Percentiles rank a stretch among this genome's conserved stretches.
Evolutionary conservation across 1,284 basidiomycete genomes (phyloP).

Genomic region (Tilletia horrida): DNA sequence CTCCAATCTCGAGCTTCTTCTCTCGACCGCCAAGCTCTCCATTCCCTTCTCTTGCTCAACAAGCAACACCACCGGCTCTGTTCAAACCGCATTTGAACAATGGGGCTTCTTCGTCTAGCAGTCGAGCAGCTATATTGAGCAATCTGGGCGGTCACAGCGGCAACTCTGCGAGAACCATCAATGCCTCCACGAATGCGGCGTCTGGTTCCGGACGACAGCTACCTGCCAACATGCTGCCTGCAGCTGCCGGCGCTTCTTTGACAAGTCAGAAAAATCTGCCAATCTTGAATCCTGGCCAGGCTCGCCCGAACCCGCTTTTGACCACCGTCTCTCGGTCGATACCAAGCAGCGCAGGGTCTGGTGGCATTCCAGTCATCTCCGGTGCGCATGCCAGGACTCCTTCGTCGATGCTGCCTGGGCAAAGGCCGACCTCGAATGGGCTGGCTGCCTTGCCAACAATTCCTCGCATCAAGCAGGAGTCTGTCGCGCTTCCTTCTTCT

Average conservation of each 20-base stretch:
- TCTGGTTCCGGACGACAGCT: constrained; percentile 5
- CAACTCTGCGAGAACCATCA: too few relatives aligned
- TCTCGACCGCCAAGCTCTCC: background rate
- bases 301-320: background rate
- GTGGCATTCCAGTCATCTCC: constrained; percentile 3
- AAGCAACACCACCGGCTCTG: too few relatives aligned
- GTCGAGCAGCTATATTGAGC: too few relatives aligned
- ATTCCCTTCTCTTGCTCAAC: too few relatives aligned
- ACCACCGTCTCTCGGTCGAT: too few relatives aligned
- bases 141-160: background rate
- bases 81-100: too few relatives aligned
- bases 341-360: background rate
- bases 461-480: constrained; percentile 7
- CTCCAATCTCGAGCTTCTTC: constrained; percentile 11
- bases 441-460: background rate
- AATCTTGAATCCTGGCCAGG: background rate
- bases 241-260: background rate
- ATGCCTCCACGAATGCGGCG: background rate
- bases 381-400: constrained; percentile 1
- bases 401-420: background rate
- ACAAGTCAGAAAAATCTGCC: background rate
- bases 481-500: too few relatives aligned
- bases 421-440: background rate
- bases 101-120: too few relatives aligned
- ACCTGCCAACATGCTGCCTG: constrained; percentile 3